These are phyloP conservation scores for Plasmodium relictum DNA, from an alignment of 169 alveolate genomes.

Conservation along the genomic window DNA sequence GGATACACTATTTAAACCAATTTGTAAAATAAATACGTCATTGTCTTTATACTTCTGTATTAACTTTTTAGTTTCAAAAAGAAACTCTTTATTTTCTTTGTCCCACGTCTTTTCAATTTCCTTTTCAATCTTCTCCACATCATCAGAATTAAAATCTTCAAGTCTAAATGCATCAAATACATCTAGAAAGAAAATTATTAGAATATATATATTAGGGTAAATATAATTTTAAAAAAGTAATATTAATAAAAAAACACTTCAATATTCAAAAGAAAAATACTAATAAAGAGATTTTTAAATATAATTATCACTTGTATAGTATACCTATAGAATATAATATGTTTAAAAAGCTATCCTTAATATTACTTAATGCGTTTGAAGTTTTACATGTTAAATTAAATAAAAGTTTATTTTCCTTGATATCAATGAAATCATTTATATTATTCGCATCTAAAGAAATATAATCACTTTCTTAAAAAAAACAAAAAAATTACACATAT, in stretches of 20 bases:
- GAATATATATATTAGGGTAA: neutral
- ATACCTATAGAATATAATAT: slow-evolving; percentile 26
- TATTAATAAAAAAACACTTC: no score
- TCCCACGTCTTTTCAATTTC: slow-evolving; percentile 58
- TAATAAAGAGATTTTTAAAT: no score
- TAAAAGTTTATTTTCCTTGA: slow-evolving; percentile 35
- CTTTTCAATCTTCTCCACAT: slow-evolving; percentile 24
- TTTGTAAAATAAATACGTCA: slow-evolving; percentile 49
- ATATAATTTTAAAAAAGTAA: neutral
- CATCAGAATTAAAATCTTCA: slow-evolving; percentile 7
- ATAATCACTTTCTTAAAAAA: slow-evolving; percentile 25
- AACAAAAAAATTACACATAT: slow-evolving; percentile 7
- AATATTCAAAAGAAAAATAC: no score
- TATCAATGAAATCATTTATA: slow-evolving; percentile 36
- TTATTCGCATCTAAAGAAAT: slow-evolving; percentile 30
- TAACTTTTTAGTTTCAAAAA: slow-evolving; percentile 22
- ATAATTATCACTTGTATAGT: neutral
- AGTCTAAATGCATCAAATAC: slow-evolving; percentile 7
- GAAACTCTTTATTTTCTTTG: slow-evolving; percentile 47
- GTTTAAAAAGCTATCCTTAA: slow-evolving; percentile 9
- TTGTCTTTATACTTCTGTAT: slow-evolving; percentile 30
- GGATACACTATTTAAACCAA: slow-evolving; percentile 65
- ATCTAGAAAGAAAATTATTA: neutral
- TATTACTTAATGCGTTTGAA: slow-evolving; percentile 16
- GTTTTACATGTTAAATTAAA: slow-evolving; percentile 35